A percentile compares a stretch with the other conserved stretches of the same genome.
Evolutionary conservation across 331 rosid species (phyloP).

Genomic region (Arachis monticola): DNA sequence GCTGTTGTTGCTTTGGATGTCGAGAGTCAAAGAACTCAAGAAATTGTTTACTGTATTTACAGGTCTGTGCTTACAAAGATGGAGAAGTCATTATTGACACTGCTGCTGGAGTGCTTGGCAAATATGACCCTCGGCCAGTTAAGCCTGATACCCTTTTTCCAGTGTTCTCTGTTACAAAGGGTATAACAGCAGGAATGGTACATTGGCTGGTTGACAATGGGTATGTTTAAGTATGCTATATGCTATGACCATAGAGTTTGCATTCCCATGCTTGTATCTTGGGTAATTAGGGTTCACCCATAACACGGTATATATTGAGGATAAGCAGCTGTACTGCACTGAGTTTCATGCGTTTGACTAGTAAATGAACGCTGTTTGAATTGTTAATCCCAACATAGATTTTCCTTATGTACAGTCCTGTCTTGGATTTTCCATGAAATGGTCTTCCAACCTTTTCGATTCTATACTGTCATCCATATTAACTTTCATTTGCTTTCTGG

Average conservation of each 20-base stretch:
- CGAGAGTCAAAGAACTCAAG: slow-evolving; percentile 28
- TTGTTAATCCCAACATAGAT: too few species aligned
- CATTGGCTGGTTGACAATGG: slow-evolving; percentile 96
- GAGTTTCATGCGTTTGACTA: slow-evolving; percentile 6
- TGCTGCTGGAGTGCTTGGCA: slow-evolving; percentile 97
- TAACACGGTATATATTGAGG: not conserved
- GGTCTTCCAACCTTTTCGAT: slow-evolving; percentile 6
- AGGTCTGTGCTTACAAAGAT: slow-evolving; percentile 99
- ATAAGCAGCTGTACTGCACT: slow-evolving; percentile 20
- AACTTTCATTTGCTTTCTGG: slow-evolving; percentile 6
- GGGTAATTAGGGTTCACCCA: slow-evolving; percentile 2
- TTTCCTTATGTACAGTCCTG: not conserved
- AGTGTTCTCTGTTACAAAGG: slow-evolving; percentile 93
- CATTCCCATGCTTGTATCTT: slow-evolving; percentile 11
- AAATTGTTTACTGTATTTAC: slow-evolving; percentile 40
- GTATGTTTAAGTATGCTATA: slow-evolving; percentile 53
- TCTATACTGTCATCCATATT: not conserved
- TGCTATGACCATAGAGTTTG: slow-evolving; percentile 31
- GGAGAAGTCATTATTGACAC: slow-evolving; percentile 96
- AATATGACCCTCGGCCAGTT: slow-evolving; percentile 99
- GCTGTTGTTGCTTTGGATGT: slow-evolving; percentile 31
- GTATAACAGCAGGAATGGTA: slow-evolving; percentile 90
- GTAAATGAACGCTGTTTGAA: not conserved
- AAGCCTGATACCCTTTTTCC: slow-evolving; percentile 94
- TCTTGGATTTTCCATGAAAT: not conserved